phyloP scores from a whole-genome alignment of 2,329 filamentous ascomycete species.

The Orbilia blumenaviensis region DNA sequence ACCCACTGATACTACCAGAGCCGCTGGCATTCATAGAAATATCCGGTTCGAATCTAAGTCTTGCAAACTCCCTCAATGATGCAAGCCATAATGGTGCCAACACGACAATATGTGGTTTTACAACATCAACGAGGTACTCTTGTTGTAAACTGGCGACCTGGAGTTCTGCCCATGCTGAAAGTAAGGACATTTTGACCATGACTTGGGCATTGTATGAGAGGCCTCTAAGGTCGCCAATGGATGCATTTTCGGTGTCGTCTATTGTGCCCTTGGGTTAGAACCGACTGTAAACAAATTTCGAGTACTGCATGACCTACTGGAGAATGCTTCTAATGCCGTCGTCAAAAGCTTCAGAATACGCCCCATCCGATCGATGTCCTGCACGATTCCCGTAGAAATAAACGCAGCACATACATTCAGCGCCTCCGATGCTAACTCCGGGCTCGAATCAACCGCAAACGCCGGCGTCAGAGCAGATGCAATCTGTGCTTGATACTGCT shows the following conservation, averaged over 20 bases:
- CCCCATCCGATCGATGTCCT: constrained; percentile 97
- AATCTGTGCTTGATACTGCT: constrained; percentile 98
- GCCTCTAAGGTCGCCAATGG: constrained; percentile 90
- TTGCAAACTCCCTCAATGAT: constrained; percentile 90
- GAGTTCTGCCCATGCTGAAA: constrained; percentile 95
- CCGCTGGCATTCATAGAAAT: constrained; percentile 87
- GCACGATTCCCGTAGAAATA: constrained; percentile 95
- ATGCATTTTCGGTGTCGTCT: constrained; percentile 77
- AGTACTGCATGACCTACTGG: constrained; percentile 64
- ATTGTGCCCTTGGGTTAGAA: constrained; percentile 39
- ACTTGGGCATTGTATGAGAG: constrained; percentile 95
- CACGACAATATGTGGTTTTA: constrained; percentile 87
- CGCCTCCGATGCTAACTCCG: constrained; percentile 92
- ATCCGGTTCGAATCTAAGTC: constrained; percentile 92
- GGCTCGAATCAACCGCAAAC: constrained; percentile 93
- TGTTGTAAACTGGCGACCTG: constrained; percentile 95
- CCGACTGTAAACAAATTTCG: constrained; percentile 28
- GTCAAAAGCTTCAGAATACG: constrained; percentile 94
- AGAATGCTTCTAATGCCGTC: constrained; percentile 89
- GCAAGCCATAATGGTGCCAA: constrained; percentile 94
- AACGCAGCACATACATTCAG: constrained; percentile 98
- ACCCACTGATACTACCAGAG: constrained; percentile 73
- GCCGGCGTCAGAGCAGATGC: constrained; percentile 95
- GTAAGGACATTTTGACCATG: constrained; percentile 98
- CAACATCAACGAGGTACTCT: constrained; percentile 83